Percentiles rank a stretch among this genome's conserved stretches.
Evolutionary conservation across 2,329 filamentous ascomycete species (phyloP).

Genomic region (Chalara sp.): DNA sequence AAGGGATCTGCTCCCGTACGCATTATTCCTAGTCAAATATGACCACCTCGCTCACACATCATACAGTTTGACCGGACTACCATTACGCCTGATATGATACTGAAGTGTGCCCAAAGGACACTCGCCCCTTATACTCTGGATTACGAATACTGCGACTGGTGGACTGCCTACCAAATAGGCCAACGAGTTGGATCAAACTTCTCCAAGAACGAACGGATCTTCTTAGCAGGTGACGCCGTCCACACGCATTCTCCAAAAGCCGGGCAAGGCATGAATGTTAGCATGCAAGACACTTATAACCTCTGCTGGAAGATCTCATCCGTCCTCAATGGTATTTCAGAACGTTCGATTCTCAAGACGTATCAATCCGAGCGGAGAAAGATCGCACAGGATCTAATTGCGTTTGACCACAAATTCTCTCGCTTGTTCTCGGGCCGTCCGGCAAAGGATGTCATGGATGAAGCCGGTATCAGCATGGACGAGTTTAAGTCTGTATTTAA

Average conservation of each 20-base stretch:
- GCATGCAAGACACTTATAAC: conserved; percentile 50
- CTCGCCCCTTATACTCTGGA: conserved; percentile 60
- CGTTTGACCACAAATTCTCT: conserved; percentile 52
- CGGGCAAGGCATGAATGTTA: conserved; percentile 53
- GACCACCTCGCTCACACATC: conserved; percentile 9
- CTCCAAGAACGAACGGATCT: conserved; percentile 36
- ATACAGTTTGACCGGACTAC: conserved; percentile 47
- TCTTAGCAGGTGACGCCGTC: conserved; percentile 40
- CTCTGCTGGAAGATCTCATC: conserved; percentile 50
- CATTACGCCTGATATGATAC: conserved; percentile 57
- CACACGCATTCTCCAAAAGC: conserved; percentile 58
- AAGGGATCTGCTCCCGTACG: conserved; percentile 30
- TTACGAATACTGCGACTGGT: conserved; percentile 58
- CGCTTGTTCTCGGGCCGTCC: conserved; percentile 50
- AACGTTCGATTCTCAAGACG: conserved; percentile 47
- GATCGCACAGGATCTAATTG: conserved; percentile 61
- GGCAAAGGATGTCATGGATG: conserved; percentile 32
- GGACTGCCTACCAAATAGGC: conserved; percentile 51
- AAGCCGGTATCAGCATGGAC: conserved; percentile 39
- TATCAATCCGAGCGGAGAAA: conserved; percentile 56
- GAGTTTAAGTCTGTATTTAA: conserved; percentile 56
- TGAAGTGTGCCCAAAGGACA: conserved; percentile 56
- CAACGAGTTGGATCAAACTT: conserved; percentile 51
- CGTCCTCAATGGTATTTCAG: conserved; percentile 26
- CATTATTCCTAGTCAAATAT: neutral